Conservation (phyloP, 148 eudicot genomes). For the Chenopodium quinoa region DNA sequence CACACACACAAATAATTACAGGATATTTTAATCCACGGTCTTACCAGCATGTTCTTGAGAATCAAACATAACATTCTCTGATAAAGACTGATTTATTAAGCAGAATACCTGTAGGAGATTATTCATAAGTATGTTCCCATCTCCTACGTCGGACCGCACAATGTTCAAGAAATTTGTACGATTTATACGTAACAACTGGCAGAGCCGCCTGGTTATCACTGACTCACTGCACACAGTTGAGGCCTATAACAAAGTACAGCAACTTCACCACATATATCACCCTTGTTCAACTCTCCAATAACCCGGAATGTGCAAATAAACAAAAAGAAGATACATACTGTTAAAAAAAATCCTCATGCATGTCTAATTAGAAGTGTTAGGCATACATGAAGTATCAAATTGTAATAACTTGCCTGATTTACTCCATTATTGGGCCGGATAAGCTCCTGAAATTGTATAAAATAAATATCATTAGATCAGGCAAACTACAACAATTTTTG, state of each 20-base stretch:
- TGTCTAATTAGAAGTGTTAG: neutral
- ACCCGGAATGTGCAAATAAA: conserved; percentile 30
- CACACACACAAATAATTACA: neutral
- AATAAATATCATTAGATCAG: conserved; percentile 18
- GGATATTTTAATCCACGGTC: no score
- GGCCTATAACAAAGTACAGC: conserved; percentile 93
- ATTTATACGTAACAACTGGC: conserved; percentile 66
- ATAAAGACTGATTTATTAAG: neutral
- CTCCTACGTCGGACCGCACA: conserved; percentile 60
- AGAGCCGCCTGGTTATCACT: conserved; percentile 61
- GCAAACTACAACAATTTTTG: neutral
- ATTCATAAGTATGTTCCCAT: conserved; percentile 67
- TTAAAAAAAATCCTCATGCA: neutral
- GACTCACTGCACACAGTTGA: conserved; percentile 57
- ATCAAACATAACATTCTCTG: no score
- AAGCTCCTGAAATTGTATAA: conserved; percentile 47
- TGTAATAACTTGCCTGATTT: conserved; percentile 57
- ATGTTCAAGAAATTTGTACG: conserved; percentile 60
- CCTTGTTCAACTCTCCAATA: conserved; percentile 58
- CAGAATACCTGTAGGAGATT: conserved; percentile 61
- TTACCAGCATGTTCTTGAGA: no score
- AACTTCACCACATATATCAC: conserved; percentile 85
- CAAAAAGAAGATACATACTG: neutral
- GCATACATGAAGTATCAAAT: neutral
- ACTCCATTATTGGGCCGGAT: conserved; percentile 42